Percentiles rank a stretch among this genome's conserved stretches.
Evolutionary conservation across 352 stramenopile species (phyloP).

Genomic region (Blastocystis sp.): DNA sequence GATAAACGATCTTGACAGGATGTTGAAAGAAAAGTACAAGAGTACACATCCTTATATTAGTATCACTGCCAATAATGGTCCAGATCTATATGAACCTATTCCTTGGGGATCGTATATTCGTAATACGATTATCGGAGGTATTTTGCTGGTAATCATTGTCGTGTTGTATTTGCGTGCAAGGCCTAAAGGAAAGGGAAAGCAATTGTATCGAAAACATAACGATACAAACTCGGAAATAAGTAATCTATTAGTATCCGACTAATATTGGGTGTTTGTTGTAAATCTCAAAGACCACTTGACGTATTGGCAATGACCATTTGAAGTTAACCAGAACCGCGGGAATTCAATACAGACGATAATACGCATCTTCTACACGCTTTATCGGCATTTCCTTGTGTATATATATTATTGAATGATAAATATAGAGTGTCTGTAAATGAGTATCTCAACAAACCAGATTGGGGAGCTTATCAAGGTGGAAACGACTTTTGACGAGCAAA

Average conservation of each 20-base stretch:
- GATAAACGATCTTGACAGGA: background rate
- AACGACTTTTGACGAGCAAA: slow-evolving; percentile 39
- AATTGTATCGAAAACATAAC: too few species aligned
- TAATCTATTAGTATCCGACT: too few species aligned
- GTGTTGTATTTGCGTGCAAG: background rate
- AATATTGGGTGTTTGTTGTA: too few species aligned
- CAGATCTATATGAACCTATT: background rate
- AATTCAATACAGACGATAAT: too few species aligned
- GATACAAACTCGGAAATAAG: too few species aligned
- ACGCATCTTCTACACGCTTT: background rate
- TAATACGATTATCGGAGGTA: background rate
- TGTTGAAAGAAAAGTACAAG: background rate
- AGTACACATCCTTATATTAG: background rate
- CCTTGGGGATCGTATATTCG: background rate
- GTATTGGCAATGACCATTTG: too few species aligned
- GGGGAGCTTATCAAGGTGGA: slow-evolving; percentile 41
- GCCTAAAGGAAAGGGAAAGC: too few species aligned
- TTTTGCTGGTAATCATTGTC: background rate
- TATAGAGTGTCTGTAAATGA: background rate
- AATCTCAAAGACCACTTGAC: too few species aligned
- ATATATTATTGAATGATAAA: background rate
- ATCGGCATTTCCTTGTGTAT: background rate
- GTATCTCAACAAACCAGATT: slow-evolving; percentile 23
- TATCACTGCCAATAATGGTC: background rate
- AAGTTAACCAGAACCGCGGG: too few species aligned